Percentiles rank a stretch among this genome's conserved stretches.
These are phyloP conservation scores for Acanthochlamys bracteata DNA, from an alignment of 106 monocot genomes.

Conservation along the genomic window DNA sequence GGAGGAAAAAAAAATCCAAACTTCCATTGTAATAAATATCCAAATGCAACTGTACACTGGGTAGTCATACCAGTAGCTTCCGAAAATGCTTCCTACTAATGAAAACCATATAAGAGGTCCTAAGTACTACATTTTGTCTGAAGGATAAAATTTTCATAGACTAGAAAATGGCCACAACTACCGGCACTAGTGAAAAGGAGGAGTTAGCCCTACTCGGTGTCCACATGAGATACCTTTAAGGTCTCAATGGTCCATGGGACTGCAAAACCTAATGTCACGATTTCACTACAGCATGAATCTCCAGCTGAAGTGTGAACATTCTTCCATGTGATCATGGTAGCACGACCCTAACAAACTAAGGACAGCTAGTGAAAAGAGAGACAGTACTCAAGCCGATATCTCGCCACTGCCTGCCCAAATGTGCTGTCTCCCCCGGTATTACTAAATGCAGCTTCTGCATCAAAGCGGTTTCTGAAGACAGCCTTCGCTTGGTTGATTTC, in stretches of 20 bases:
- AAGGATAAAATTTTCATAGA: background rate
- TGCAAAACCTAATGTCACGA: too few species aligned
- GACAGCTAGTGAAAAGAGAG: background rate
- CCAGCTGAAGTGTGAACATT: background rate
- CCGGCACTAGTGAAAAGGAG: background rate
- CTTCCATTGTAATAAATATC: too few species aligned
- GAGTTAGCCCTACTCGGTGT: background rate
- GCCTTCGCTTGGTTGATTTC: slow-evolving; percentile 27
- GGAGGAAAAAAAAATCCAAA: too few species aligned
- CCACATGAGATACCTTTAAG: background rate
- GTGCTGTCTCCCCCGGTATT: slow-evolving; percentile 35
- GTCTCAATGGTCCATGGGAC: too few species aligned
- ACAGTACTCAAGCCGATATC: slow-evolving; percentile 33
- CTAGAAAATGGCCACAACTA: background rate
- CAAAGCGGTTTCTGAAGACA: slow-evolving; percentile 40
- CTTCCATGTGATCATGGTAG: background rate
- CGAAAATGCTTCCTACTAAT: background rate
- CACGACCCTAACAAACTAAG: background rate
- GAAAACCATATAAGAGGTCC: background rate
- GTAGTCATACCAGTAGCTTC: too few species aligned
- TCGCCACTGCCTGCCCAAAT: slow-evolving; percentile 36
- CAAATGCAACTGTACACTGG: too few species aligned
- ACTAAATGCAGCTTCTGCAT: slow-evolving; percentile 58
- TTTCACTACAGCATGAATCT: too few species aligned
- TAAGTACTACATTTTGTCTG: background rate